Evolutionary conservation across 495 filamentous ascomycete genomes (phyloP).

Genomic region (Penicillium flavigenum): DNA sequence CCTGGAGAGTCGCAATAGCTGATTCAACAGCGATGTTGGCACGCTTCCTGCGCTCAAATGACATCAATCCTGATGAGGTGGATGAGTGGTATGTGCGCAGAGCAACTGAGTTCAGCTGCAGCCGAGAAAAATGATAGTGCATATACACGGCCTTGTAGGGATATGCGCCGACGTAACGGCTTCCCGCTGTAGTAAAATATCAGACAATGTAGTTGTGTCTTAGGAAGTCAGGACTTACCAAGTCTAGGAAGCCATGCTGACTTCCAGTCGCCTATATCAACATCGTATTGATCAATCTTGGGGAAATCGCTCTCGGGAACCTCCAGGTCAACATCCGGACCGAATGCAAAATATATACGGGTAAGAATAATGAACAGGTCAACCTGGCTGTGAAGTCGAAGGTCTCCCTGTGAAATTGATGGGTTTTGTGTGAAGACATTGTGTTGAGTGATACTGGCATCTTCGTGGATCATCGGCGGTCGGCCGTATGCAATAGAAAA

Average conservation of each 20-base stretch:
- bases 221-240: constrained; percentile 29
- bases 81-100: constrained; percentile 54
- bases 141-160: constrained; percentile 53
- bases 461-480: constrained; percentile 56
- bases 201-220: not conserved
- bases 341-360: constrained; percentile 56
- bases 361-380: constrained; percentile 59
- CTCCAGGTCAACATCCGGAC: constrained; percentile 55
- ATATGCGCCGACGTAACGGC: constrained; percentile 52
- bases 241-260: constrained; percentile 50
- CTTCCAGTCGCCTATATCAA: constrained; percentile 47
- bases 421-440: constrained; percentile 48
- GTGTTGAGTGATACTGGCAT: constrained; percentile 51
- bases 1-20: constrained; percentile 50
- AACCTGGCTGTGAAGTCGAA: constrained; percentile 56
- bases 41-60: constrained; percentile 50
- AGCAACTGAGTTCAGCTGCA: constrained; percentile 59
- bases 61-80: constrained; percentile 48
- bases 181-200: constrained; percentile 35
- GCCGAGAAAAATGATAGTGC: constrained; percentile 55
- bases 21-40: constrained; percentile 56
- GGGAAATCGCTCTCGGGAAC: constrained; percentile 49
- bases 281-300: constrained; percentile 45
- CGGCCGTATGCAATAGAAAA: constrained; percentile 56
- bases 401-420: constrained; percentile 49